These are phyloP conservation scores for Kwoniella sp. DNA, from an alignment of 768 basidiomycete species.

Conservation along the genomic window DNA sequence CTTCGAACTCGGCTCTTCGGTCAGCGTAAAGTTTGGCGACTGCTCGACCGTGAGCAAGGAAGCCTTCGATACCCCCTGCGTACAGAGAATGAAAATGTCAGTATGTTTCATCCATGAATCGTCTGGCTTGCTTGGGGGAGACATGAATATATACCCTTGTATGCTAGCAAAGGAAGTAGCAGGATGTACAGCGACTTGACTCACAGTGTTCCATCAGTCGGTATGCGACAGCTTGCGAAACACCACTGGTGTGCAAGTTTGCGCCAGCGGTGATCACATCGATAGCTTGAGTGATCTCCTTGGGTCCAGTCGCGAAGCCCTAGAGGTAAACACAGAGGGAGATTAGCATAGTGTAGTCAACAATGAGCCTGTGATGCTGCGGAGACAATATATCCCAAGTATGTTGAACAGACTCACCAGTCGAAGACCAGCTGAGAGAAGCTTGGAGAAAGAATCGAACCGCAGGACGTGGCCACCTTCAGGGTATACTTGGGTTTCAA, in stretches of 20 bases:
- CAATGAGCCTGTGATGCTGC: no score
- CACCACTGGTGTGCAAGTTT: slow-evolving; percentile 55
- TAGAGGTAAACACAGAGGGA: no score
- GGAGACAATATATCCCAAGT: no score
- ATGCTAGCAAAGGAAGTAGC: background rate
- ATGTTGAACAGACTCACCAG: slow-evolving; percentile 25
- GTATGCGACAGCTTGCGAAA: slow-evolving; percentile 51
- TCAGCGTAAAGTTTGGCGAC: slow-evolving; percentile 64
- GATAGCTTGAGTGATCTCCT: slow-evolving; percentile 67
- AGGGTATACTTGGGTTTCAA: slow-evolving; percentile 67
- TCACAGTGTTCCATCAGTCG: slow-evolving; percentile 42
- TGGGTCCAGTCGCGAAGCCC: slow-evolving; percentile 79
- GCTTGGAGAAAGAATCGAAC: slow-evolving; percentile 87
- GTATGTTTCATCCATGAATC: no score
- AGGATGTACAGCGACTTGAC: no score
- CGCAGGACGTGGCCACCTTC: slow-evolving; percentile 77
- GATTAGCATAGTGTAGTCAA: no score
- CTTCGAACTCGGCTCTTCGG: slow-evolving; percentile 70
- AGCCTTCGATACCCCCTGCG: slow-evolving; percentile 76
- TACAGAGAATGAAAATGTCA: slow-evolving; percentile 16
- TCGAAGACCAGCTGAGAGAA: slow-evolving; percentile 59
- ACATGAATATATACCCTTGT: no score
- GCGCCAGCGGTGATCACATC: slow-evolving; percentile 63
- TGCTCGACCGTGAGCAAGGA: slow-evolving; percentile 66
- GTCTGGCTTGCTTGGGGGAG: no score